Conservation (phyloP, 768 basidiomycete genomes). For the Imleria badia region DNA sequence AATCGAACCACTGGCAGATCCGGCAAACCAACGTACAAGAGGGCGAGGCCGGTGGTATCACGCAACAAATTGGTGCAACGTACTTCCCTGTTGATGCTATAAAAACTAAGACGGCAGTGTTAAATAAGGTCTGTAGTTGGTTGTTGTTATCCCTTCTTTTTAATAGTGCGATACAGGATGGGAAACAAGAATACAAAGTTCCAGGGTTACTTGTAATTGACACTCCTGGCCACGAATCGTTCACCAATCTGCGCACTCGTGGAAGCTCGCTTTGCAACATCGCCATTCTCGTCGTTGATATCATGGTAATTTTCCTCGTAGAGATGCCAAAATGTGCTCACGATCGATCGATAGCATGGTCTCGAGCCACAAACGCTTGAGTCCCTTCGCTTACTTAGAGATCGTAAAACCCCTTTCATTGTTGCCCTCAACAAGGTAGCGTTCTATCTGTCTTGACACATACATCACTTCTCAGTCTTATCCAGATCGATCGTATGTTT, state of each 20-base stretch:
- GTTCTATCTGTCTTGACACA: neutral
- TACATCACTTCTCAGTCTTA: slow-evolving; percentile 6
- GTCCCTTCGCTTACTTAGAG: slow-evolving; percentile 86
- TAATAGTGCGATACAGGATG: slow-evolving; percentile 49
- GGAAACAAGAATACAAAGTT: slow-evolving; percentile 88
- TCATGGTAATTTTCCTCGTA: slow-evolving; percentile 62
- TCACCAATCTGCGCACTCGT: slow-evolving; percentile 93
- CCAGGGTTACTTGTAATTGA: slow-evolving; percentile 96
- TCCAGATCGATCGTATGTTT: slow-evolving; percentile 95
- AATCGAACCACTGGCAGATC: slow-evolving; percentile 53
- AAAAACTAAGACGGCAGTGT: slow-evolving; percentile 86
- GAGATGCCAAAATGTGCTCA: neutral
- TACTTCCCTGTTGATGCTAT: slow-evolving; percentile 98
- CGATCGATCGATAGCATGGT: slow-evolving; percentile 66
- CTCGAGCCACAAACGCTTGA: slow-evolving; percentile 98
- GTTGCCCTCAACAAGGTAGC: slow-evolving; percentile 94
- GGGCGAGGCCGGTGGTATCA: slow-evolving; percentile 99
- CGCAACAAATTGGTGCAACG: slow-evolving; percentile 99
- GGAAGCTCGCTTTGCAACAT: slow-evolving; percentile 98
- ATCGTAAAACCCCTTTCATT: slow-evolving; percentile 97
- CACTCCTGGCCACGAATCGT: slow-evolving; percentile 99
- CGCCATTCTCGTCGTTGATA: slow-evolving; percentile 97
- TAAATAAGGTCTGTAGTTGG: slow-evolving; percentile 66
- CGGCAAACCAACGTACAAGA: slow-evolving; percentile 99
- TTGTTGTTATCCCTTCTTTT: slow-evolving; percentile 1